These are phyloP conservation scores for Penicillium sp. DNA, from an alignment of 2,329 filamentous ascomycete genomes.

Conservation along the genomic window DNA sequence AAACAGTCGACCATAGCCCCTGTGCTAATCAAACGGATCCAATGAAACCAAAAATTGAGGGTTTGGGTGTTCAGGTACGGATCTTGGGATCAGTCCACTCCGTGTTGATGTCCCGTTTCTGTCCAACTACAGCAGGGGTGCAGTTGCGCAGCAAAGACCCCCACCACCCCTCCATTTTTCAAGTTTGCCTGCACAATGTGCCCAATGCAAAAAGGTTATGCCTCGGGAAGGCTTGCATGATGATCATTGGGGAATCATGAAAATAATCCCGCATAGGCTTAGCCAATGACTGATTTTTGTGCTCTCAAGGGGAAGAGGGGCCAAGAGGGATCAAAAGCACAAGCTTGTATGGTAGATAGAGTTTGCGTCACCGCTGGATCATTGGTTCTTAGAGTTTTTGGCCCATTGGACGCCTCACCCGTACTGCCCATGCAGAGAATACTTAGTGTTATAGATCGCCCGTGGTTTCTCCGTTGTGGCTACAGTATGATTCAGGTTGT, in stretches of 20 bases:
- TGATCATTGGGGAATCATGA: background rate
- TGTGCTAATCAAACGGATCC: background rate
- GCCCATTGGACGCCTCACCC: constrained; percentile 1
- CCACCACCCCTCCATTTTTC: background rate
- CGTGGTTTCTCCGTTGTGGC: background rate
- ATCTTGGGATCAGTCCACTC: background rate
- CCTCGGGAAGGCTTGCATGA: background rate
- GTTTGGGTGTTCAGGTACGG: background rate
- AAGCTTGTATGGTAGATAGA: background rate
- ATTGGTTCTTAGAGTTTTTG: background rate
- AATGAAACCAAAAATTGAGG: background rate
- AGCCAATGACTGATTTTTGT: background rate
- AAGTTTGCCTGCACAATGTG: background rate
- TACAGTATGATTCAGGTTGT: background rate
- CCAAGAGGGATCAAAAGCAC: background rate
- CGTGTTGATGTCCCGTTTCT: background rate
- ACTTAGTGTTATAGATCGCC: constrained; percentile 1
- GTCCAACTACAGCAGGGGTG: background rate
- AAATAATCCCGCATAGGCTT: background rate
- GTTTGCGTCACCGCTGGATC: constrained; percentile 3
- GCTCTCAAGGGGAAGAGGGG: background rate
- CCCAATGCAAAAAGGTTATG: background rate
- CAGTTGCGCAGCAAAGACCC: background rate
- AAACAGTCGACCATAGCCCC: background rate
- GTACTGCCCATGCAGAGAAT: background rate